Evolutionary conservation across 1,284 basidiomycete species (phyloP).

Genomic region (Blastosporella zonata): DNA sequence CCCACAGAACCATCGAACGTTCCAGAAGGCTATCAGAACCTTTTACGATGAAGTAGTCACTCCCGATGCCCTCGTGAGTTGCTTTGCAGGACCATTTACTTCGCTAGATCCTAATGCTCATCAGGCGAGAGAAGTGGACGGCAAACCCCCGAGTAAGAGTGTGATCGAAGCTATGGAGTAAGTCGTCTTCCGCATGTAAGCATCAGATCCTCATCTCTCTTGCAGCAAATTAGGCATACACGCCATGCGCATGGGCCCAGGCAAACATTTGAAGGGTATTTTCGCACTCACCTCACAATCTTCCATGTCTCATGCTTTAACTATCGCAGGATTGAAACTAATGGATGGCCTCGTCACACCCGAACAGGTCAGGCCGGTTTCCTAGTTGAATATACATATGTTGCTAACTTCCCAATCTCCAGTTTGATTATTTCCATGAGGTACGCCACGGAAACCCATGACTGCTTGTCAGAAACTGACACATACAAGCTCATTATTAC

Average conservation of each 20-base stretch:
- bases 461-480: background rate
- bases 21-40: slow-evolving; percentile 56
- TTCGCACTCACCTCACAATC: slow-evolving; percentile 37
- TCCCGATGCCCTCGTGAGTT: slow-evolving; percentile 50
- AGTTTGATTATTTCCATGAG: slow-evolving; percentile 75
- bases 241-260: slow-evolving; percentile 85
- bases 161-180: slow-evolving; percentile 65
- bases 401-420: background rate
- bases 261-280: slow-evolving; percentile 69
- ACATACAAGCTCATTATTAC: slow-evolving; percentile 65
- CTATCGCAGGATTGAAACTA: slow-evolving; percentile 50
- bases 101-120: background rate
- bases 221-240: slow-evolving; percentile 62
- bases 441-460: slow-evolving; percentile 26
- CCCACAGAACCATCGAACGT: slow-evolving; percentile 45
- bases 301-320: slow-evolving; percentile 29
- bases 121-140: slow-evolving; percentile 63
- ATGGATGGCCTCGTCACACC: slow-evolving; percentile 79
- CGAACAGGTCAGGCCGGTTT: slow-evolving; percentile 49
- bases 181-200: slow-evolving; percentile 17
- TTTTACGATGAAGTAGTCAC: slow-evolving; percentile 56
- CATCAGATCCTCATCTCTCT: background rate
- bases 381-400: background rate
- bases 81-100: background rate
- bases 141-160: slow-evolving; percentile 62